Evolutionary conservation across 371 early-diverging fungal genomes (phyloP).

Genomic region (Coemansia sp.): DNA sequence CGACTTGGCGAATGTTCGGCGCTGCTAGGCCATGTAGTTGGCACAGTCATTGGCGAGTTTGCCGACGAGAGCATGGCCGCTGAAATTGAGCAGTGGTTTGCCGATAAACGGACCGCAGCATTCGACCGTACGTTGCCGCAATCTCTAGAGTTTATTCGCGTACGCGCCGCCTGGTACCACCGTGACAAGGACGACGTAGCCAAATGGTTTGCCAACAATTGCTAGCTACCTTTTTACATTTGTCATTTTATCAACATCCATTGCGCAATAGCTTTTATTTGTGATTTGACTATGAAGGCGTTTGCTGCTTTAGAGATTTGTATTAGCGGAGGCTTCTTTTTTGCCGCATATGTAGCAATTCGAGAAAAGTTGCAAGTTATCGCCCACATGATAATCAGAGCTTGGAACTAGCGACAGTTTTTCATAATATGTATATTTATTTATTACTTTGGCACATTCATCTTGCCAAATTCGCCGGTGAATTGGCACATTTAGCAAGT

Average conservation of each 20-base stretch:
- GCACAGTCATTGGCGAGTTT: slow-evolving; percentile 66
- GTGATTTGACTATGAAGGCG: slow-evolving; percentile 29
- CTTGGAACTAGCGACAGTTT: too few species aligned
- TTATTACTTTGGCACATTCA: too few species aligned
- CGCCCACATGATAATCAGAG: too few species aligned
- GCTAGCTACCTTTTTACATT: background rate
- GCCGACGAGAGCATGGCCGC: slow-evolving; percentile 60
- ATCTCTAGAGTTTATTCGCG: slow-evolving; percentile 74
- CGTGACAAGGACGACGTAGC: slow-evolving; percentile 71
- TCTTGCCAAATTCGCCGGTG: too few species aligned
- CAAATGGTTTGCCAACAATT: slow-evolving; percentile 57
- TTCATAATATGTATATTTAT: too few species aligned
- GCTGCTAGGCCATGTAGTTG: slow-evolving; percentile 70
- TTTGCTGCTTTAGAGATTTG: too few species aligned
- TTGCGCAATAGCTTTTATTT: too few species aligned
- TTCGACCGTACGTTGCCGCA: slow-evolving; percentile 75
- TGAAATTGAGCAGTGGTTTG: slow-evolving; percentile 73
- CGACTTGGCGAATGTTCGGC: slow-evolving; percentile 68
- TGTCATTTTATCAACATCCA: too few species aligned
- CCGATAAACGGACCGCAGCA: slow-evolving; percentile 67
- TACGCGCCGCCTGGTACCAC: slow-evolving; percentile 74
- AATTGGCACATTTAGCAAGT: too few species aligned
- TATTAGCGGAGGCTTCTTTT: too few species aligned
- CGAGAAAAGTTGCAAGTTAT: too few species aligned
- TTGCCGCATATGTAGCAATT: too few species aligned